Percentiles rank a stretch among this genome's conserved stretches.
Conservation (phyloP, 768 basidiomycete species). For the Tylopilus rubrobrunneus region DNA sequence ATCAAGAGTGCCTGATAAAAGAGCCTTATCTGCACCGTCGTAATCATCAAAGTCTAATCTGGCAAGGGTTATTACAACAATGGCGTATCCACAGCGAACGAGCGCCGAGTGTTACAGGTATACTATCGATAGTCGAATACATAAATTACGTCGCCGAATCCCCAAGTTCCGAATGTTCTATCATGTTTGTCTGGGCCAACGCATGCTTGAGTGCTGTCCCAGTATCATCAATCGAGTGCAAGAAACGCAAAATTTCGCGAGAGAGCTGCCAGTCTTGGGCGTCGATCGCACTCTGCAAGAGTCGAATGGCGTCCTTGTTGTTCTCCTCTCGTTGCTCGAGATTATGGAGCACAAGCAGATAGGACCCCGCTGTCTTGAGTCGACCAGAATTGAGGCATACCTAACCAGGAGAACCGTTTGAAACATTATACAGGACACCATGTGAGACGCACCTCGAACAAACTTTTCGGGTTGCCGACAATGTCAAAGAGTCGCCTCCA, state of each 20-base stretch:
- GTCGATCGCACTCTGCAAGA: slow-evolving; percentile 72
- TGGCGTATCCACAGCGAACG: background rate
- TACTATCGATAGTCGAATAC: background rate
- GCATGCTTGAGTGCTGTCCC: slow-evolving; percentile 67
- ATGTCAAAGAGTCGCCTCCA: slow-evolving; percentile 88
- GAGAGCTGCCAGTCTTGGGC: slow-evolving; percentile 87
- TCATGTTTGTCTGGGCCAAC: slow-evolving; percentile 48
- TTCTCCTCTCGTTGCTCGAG: slow-evolving; percentile 83
- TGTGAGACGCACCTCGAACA: slow-evolving; percentile 74
- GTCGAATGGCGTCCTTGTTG: slow-evolving; percentile 73
- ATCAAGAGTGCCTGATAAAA: too few relatives aligned
- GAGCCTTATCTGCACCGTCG: too few relatives aligned
- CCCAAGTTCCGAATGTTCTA: slow-evolving; percentile 3
- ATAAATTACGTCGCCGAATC: background rate
- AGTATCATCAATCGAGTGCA: slow-evolving; percentile 88
- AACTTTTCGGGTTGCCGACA: slow-evolving; percentile 83
- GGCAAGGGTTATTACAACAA: too few relatives aligned
- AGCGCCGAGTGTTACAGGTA: background rate
- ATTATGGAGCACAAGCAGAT: slow-evolving; percentile 90
- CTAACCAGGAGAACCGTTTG: slow-evolving; percentile 37
- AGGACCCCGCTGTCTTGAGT: slow-evolving; percentile 86
- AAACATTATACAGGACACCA: background rate
- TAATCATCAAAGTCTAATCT: too few relatives aligned
- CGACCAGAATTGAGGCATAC: slow-evolving; percentile 67
- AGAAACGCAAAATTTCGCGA: slow-evolving; percentile 86